These are phyloP conservation scores for Avena insularis DNA, from an alignment of 176 grass and related monocot species.

Conservation along the genomic window DNA sequence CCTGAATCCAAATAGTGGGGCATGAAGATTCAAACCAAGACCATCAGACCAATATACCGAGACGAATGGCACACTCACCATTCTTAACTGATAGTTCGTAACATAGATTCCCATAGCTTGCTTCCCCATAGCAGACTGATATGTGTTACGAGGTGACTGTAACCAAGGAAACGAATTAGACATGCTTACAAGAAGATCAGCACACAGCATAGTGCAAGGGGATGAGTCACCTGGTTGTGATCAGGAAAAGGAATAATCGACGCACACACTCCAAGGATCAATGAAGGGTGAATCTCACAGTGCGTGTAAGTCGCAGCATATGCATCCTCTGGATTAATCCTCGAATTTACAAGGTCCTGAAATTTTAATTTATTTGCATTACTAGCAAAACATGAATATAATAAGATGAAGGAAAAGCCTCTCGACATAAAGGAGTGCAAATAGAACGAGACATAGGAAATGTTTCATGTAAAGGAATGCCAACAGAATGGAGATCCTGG, in stretches of 20 bases:
- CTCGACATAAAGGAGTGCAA: background rate
- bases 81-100: conserved; percentile 97
- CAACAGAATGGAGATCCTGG: background rate
- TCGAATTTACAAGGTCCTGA: conserved; percentile 84
- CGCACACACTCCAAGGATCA: conserved; percentile 98
- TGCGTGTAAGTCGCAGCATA: conserved; percentile 89
- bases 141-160: conserved; percentile 99
- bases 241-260: conserved; percentile 99
- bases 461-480: background rate
- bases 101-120: conserved; percentile 99
- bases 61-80: conserved; percentile 64
- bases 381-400: conserved; percentile 40
- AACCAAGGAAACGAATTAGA: conserved; percentile 46
- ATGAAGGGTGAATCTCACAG: conserved; percentile 97
- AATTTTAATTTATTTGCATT: conserved; percentile 37
- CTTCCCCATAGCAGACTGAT: conserved; percentile 99
- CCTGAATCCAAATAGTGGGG: conserved; percentile 55
- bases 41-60: conserved; percentile 37
- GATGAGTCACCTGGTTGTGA: conserved; percentile 88
- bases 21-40: conserved; percentile 35
- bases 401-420: conserved; percentile 30
- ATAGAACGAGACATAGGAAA: conserved; percentile 8
- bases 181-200: background rate
- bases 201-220: conserved; percentile 20
- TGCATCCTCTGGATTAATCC: conserved; percentile 74